Percentiles rank a stretch among this genome's conserved stretches.
Evolutionary conservation across 2,329 filamentous ascomycete species (phyloP).

Genomic region (Fusarium tricinctum): DNA sequence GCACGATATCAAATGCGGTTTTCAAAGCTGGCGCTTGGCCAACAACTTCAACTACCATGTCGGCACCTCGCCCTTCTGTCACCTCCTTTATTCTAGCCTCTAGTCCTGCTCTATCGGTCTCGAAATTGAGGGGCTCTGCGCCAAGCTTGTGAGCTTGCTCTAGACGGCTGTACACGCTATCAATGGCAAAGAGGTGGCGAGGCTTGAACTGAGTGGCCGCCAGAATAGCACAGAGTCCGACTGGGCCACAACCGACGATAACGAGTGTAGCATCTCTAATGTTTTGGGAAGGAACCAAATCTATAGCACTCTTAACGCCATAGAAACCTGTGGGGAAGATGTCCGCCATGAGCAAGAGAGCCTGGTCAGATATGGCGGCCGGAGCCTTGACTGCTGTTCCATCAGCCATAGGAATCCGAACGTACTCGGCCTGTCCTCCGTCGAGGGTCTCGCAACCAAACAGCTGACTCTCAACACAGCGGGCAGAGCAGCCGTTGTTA

Average conservation of each 20-base stretch:
- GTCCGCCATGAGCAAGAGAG: constrained; percentile 89
- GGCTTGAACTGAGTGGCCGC: constrained; percentile 82
- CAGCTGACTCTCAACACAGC: constrained; percentile 77
- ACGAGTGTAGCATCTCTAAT: constrained; percentile 75
- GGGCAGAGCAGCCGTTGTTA: constrained; percentile 79
- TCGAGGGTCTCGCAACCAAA: constrained; percentile 80
- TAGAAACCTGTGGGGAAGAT: constrained; percentile 93
- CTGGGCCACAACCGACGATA: constrained; percentile 86
- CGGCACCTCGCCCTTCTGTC: constrained; percentile 85
- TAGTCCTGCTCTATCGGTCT: constrained; percentile 74
- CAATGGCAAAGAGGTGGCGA: constrained; percentile 82
- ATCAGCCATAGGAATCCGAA: constrained; percentile 85
- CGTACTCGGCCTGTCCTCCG: constrained; percentile 85
- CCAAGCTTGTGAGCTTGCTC: constrained; percentile 80
- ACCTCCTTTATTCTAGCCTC: constrained; percentile 78
- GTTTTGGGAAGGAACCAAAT: constrained; percentile 62
- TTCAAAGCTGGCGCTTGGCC: constrained; percentile 77
- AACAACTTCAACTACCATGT: constrained; percentile 86
- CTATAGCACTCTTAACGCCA: constrained; percentile 83
- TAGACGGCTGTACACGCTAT: constrained; percentile 81
- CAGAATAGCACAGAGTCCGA: constrained; percentile 86
- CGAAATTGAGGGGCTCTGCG: constrained; percentile 86
- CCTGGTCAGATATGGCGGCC: constrained; percentile 77
- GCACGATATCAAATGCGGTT: constrained; percentile 78
- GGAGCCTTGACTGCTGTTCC: constrained; percentile 81